phyloP scores from a whole-genome alignment of 495 filamentous ascomycete species.

The Aspergillus biplanus region DNA sequence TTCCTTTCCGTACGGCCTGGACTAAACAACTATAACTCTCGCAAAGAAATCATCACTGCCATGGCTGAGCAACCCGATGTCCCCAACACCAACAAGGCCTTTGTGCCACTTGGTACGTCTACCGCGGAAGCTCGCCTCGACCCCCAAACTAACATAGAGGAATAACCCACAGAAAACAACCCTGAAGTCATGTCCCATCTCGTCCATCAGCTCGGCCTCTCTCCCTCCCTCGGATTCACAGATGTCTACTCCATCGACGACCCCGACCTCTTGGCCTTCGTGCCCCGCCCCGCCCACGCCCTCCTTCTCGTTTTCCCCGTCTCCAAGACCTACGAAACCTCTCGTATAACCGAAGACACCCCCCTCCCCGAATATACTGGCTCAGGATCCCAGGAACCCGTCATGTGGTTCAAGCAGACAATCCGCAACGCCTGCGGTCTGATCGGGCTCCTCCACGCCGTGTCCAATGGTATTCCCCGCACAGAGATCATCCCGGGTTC shows the following conservation, averaged over 20 bases:
- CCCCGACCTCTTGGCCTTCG: slow-evolving; percentile 73
- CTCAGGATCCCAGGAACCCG: slow-evolving; percentile 57
- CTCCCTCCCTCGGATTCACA: slow-evolving; percentile 66
- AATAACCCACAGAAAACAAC: slow-evolving; percentile 60
- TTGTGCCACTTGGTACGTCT: slow-evolving; percentile 50
- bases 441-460: slow-evolving; percentile 78
- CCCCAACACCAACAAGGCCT: slow-evolving; percentile 48
- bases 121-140: neutral
- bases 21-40: neutral
- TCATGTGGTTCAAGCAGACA: slow-evolving; percentile 90
- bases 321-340: slow-evolving; percentile 67
- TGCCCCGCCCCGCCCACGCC: slow-evolving; percentile 81
- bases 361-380: slow-evolving; percentile 53
- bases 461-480: slow-evolving; percentile 62
- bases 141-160: slow-evolving; percentile 1
- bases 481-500: slow-evolving; percentile 47
- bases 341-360: slow-evolving; percentile 66
- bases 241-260: slow-evolving; percentile 86
- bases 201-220: slow-evolving; percentile 74
- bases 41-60: neutral
- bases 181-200: slow-evolving; percentile 80
- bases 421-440: slow-evolving; percentile 87
- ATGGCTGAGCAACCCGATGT: slow-evolving; percentile 46
- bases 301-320: slow-evolving; percentile 86
- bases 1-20: neutral